Evolutionary conservation across 768 basidiomycete genomes (phyloP).

Genomic region (Mycena maculata): DNA sequence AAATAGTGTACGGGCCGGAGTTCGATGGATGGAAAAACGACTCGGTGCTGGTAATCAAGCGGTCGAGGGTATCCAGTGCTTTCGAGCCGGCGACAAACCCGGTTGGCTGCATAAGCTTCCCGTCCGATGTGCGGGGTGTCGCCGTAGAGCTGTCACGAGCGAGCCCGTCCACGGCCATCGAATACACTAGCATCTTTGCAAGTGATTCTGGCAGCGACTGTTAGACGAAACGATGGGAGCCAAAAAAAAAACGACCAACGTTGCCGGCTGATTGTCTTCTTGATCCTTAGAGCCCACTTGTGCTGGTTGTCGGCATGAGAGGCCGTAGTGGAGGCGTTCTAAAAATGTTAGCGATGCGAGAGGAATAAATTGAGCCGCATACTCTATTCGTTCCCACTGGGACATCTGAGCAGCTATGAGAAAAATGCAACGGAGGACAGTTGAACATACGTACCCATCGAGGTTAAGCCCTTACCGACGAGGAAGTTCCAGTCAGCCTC

Average conservation of each 20-base stretch:
- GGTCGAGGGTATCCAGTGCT: constrained; percentile 88
- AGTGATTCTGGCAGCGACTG: constrained; percentile 66
- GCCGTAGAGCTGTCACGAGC: constrained; percentile 57
- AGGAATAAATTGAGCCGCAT: constrained; percentile 35
- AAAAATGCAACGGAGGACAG: constrained; percentile 10
- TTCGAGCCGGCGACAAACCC: constrained; percentile 86
- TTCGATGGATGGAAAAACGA: constrained; percentile 97
- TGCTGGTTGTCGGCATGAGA: constrained; percentile 75
- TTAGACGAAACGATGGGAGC: constrained; percentile 21
- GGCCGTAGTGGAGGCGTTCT: constrained; percentile 75
- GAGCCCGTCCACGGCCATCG: constrained; percentile 86
- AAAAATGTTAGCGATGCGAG: constrained; percentile 16
- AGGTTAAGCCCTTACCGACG: constrained; percentile 83
- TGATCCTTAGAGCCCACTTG: constrained; percentile 68
- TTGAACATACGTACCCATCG: constrained; percentile 73
- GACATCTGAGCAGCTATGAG: constrained; percentile 58
- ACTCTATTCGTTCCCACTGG: constrained; percentile 80
- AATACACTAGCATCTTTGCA: constrained; percentile 89
- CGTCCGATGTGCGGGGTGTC: constrained; percentile 38
- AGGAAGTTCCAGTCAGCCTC: constrained; percentile 86
- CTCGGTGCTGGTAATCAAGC: constrained; percentile 91
- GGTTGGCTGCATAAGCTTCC: constrained; percentile 48
- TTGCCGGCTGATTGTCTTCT: constrained; percentile 74
- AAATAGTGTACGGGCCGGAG: constrained; percentile 83
- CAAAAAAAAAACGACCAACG: constrained; percentile 53